A percentile compares a stretch with the other conserved stretches of the same genome.
Conservation (phyloP, 208 protist species). For the Strigomonas culicis region DNA sequence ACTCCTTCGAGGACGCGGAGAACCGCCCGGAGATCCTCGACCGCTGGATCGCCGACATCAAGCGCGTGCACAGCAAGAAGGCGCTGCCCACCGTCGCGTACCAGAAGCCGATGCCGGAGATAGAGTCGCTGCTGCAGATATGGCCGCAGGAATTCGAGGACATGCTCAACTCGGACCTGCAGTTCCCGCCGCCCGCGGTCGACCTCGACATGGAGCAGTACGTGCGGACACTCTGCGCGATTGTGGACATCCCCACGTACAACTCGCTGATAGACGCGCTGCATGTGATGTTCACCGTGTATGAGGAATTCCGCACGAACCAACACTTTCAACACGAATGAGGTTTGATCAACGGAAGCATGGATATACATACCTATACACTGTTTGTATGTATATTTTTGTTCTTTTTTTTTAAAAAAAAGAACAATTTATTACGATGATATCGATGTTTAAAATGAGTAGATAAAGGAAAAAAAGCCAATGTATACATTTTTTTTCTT, state of each 20-base stretch:
- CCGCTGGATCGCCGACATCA: slow-evolving; percentile 95
- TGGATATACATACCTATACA: no score
- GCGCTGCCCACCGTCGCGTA: slow-evolving; percentile 95
- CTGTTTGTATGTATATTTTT: background rate
- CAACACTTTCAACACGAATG: slow-evolving; percentile 93
- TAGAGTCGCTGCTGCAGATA: slow-evolving; percentile 95
- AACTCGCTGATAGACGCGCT: slow-evolving; percentile 96
- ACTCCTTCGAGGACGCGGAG: slow-evolving; percentile 94
- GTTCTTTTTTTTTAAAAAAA: background rate
- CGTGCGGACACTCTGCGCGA: slow-evolving; percentile 91
- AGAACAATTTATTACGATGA: no score
- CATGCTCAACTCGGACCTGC: slow-evolving; percentile 86
- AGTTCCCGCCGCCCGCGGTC: slow-evolving; percentile 88
- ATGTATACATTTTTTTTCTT: no score
- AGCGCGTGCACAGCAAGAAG: slow-evolving; percentile 95
- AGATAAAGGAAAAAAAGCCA: no score
- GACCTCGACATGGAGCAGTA: slow-evolving; percentile 94
- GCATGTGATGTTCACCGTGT: slow-evolving; percentile 97
- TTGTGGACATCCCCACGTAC: slow-evolving; percentile 97
- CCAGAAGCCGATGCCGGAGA: slow-evolving; percentile 95
- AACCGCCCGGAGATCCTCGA: slow-evolving; percentile 94
- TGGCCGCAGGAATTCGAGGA: slow-evolving; percentile 95
- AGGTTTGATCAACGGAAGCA: slow-evolving; percentile 13
- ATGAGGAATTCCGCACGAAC: slow-evolving; percentile 94
- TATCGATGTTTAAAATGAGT: no score